Base-by-base conservation (phyloP, 345 rosid species). In the Firmiana major region DNA sequence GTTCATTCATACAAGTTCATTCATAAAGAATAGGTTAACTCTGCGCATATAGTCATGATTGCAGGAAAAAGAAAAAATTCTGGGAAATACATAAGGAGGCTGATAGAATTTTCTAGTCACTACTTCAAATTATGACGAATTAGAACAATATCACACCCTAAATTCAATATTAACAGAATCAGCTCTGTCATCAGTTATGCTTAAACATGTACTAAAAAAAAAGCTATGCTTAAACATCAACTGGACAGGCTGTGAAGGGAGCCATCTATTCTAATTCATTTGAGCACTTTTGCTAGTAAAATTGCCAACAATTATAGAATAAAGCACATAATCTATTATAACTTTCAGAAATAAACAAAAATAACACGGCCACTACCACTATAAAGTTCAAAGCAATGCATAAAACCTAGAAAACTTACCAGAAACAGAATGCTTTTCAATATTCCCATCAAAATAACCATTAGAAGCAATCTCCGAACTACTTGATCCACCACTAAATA, bases 401-500 rank as follows among this genome's bases (percentile, higher is more conserved):
- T 9, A 46, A 59, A 71, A 48, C n/a, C 31, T 5, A 4, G 8
- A 22, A 65, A 51, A 78, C 92, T 85, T 79, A 89, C 98, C 89
- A 7, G 83, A 82, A 83, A 79, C 79, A 80, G 58, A 28, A 58
- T 82, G 84, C 78, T 85, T 87, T 66, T 89, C 89, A 63, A 45
- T 80, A 86, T 79, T 89, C 58, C 75, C 85, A 34, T 87, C 90
- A 69, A 82, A 53, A 49, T 70, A 21, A 74, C 85, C 87, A 79
- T 84, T 81, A 78, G 81, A 80, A 78, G 67, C 70, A 73, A 63
- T 72, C 79, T 68, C 87, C 9, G 77, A 73, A 58, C 49, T 77
- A 58, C 28, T 75, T 13, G 82, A 79, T 36, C 63, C 78, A 17
- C 38, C 63, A 69, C 63, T 62, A 63, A 19, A 51, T 28, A 49